These are phyloP conservation scores for Mortierella sp. DNA, from an alignment of 371 early-diverging fungal genomes.

Conservation along the genomic window DNA sequence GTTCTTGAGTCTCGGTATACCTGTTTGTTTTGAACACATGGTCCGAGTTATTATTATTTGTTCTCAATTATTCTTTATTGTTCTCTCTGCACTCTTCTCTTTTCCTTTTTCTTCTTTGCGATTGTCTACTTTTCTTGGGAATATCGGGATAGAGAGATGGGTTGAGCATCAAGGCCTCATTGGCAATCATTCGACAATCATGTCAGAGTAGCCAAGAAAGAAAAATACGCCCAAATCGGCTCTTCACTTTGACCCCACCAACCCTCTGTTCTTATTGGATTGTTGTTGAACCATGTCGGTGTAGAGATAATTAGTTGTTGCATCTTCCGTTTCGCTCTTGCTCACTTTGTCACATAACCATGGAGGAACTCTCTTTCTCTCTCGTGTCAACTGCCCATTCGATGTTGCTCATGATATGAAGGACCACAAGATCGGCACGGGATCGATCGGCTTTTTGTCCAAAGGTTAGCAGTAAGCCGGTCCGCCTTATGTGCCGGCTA, in stretches of 20 bases:
- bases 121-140: conserved; percentile 11
- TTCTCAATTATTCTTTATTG: background rate
- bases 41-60: background rate
- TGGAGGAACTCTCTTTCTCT: background rate
- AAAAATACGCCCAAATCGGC: background rate
- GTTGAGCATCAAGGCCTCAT: background rate
- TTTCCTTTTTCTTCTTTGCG: background rate
- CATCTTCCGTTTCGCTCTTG: too few relatives aligned
- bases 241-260: conserved; percentile 11
- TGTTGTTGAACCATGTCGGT: too few relatives aligned
- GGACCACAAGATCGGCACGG: background rate
- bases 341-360: too few relatives aligned
- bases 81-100: background rate
- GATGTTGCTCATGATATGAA: background rate
- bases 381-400: background rate
- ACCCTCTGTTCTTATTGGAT: background rate
- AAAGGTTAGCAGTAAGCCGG: background rate
- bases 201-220: background rate
- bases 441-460: background rate
- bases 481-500: too few relatives aligned
- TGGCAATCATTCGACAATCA: background rate
- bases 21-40: conserved; percentile 2
- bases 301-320: too few relatives aligned
- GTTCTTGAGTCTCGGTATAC: too few relatives aligned
- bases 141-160: background rate